Base-by-base conservation (phyloP, 768 basidiomycete species). In the Tricholoma bakamatsutake region DNA sequence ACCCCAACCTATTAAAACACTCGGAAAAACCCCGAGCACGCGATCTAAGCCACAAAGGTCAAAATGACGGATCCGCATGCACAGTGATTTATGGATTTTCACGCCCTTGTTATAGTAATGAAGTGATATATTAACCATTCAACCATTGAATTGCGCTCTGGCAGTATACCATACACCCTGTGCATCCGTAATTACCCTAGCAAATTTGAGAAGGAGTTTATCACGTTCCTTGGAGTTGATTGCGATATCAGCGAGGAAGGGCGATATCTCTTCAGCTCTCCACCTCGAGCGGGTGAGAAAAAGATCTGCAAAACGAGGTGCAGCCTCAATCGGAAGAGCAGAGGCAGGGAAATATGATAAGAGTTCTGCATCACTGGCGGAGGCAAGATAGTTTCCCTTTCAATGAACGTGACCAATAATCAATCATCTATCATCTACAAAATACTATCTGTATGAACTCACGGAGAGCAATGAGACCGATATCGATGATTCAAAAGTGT, bases 151-250 rank as follows among this genome's bases (percentile, higher is more conserved):
- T 63, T 82, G 81, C 30, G 77, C 80, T 59, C 88, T 74, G 1
- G 88, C 79, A 1, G 87, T 89, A 68, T 93, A 96, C 80, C 83
- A 89, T 34, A 81, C 67, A 0, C 87, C 87, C 10, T 81, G 76
- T 0, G 76, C 64, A 51, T 89, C 87, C 51, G 86, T 90, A 42
- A 85, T 79, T 2, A 89, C 81, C 46, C 95, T 76, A 34, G 90
- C 90, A 64, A 88, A 90, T 72, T 93, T 98, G 42, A 92, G 80
- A 37, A 97, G 72, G 59, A 96, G 66, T 67, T 87, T 93, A 66
- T 98, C 95, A 39, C 90, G 78, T 64, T 92, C 92, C 69, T 97
- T 96, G 7, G 75, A 72, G 65, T 91, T 85, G n/a, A 93, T 76
- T 0, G 87, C 87, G 54, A 97, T 83, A 59, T 93, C 93, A 5